A percentile compares a stretch with the other conserved stretches of the same genome.
These are phyloP conservation scores for Rhododendron ovatum DNA, from an alignment of 148 eudicot species.

Conservation along the genomic window DNA sequence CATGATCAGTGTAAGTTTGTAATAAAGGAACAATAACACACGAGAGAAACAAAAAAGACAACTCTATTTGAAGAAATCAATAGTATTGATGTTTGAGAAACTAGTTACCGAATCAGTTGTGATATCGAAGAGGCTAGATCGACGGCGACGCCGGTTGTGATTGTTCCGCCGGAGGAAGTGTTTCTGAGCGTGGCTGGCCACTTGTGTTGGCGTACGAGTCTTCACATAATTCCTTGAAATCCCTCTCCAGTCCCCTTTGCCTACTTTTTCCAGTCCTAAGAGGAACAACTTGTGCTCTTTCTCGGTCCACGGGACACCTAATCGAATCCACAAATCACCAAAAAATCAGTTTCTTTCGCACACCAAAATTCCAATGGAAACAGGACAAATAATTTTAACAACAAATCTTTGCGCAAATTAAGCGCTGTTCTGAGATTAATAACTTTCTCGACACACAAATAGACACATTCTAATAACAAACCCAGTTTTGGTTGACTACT, in stretches of 20 bases:
- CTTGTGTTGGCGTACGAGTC: constrained; percentile 72
- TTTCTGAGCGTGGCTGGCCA: constrained; percentile 78
- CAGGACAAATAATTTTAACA: not conserved
- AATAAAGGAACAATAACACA: not conserved
- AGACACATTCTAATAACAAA: too few species aligned
- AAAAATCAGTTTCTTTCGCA: not conserved
- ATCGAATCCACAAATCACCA: constrained; percentile 2
- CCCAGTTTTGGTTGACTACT: too few species aligned
- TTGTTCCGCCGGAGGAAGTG: constrained; percentile 56
- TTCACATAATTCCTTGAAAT: constrained; percentile 64
- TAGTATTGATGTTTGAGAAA: not conserved
- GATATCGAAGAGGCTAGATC: constrained; percentile 70
- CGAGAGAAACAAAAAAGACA: not conserved
- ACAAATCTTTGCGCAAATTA: not conserved
- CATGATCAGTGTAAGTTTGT: not conserved
- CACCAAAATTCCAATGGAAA: not conserved
- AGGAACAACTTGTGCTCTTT: constrained; percentile 70
- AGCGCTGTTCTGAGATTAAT: too few species aligned
- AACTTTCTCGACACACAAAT: too few species aligned
- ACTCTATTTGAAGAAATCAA: not conserved
- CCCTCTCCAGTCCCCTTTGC: constrained; percentile 76
- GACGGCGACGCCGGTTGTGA: constrained; percentile 63
- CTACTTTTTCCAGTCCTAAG: constrained; percentile 54
- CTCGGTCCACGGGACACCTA: constrained; percentile 74
- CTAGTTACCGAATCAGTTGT: constrained; percentile 58